Evolutionary conservation across 2,329 filamentous ascomycete genomes (phyloP).

Genomic region (Eutypa lata): DNA sequence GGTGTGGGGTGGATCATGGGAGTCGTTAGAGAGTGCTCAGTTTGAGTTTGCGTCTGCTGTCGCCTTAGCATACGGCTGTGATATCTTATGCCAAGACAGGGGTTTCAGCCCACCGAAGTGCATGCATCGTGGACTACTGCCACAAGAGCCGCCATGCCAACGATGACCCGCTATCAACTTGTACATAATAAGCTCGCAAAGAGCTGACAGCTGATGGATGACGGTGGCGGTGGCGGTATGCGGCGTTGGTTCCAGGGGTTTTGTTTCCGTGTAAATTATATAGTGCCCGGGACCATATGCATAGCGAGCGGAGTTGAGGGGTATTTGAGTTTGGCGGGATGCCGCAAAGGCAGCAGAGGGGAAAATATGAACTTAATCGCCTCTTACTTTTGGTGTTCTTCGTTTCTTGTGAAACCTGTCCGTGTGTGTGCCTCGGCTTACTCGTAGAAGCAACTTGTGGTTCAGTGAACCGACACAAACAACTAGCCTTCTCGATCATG

Average conservation of each 20-base stretch:
- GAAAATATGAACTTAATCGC: constrained; percentile 4
- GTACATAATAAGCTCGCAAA: constrained; percentile 22
- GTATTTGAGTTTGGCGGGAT: constrained; percentile 4
- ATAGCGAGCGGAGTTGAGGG: constrained; percentile 21
- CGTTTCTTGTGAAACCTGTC: too few relatives aligned
- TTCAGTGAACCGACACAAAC: too few relatives aligned
- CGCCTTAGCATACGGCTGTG: neutral
- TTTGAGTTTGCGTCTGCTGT: too few relatives aligned
- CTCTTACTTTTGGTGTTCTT: neutral
- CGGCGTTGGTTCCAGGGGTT: constrained; percentile 6
- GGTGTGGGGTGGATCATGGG: too few relatives aligned
- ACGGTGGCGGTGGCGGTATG: constrained; percentile 3
- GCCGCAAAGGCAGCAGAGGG: constrained; percentile 3
- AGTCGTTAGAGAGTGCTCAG: too few relatives aligned
- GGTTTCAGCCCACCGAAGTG: neutral
- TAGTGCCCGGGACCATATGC: constrained; percentile 20
- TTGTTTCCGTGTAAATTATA: constrained; percentile 20
- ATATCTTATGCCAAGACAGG: neutral
- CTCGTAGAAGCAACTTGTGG: too few relatives aligned
- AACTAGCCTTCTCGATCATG: too few relatives aligned
- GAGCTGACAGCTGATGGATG: constrained; percentile 8
- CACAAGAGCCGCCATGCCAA: neutral
- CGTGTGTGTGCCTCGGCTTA: too few relatives aligned
- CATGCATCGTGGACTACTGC: neutral
- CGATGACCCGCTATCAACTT: constrained; percentile 10